These are phyloP conservation scores for Cyberlindnera sargentensis DNA, from an alignment of 805 yeast species.

Conservation along the genomic window DNA sequence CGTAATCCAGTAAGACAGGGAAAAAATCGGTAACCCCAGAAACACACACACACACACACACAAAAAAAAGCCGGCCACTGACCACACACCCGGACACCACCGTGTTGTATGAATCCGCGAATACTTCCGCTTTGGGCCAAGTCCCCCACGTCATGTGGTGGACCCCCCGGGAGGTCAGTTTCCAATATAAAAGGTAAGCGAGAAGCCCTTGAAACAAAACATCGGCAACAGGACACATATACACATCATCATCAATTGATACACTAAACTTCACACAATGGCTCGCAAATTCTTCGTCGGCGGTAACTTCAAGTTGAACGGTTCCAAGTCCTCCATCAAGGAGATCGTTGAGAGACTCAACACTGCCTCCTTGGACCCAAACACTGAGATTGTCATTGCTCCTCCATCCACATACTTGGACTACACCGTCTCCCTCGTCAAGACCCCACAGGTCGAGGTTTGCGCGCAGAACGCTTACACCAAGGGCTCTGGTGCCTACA, in stretches of 20 bases:
- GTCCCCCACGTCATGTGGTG: no score
- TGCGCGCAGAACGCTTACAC: constrained; percentile 89
- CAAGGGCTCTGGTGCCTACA: constrained; percentile 93
- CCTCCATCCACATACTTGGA: constrained; percentile 94
- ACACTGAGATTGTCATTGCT: constrained; percentile 89
- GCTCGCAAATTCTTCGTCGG: constrained; percentile 95
- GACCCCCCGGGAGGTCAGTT: no score
- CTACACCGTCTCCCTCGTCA: constrained; percentile 62
- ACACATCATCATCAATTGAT: not conserved
- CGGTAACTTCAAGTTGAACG: constrained; percentile 99
- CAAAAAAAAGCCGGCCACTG: no score
- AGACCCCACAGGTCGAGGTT: constrained; percentile 65
- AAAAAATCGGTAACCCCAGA: no score
- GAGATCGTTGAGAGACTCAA: constrained; percentile 80
- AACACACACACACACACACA: no score
- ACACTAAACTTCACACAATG: constrained; percentile 24
- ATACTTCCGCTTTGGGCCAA: no score
- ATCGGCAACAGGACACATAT: not conserved
- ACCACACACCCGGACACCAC: no score
- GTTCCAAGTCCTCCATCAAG: constrained; percentile 79
- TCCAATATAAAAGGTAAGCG: no score
- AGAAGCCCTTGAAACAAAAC: no score
- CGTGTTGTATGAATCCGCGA: no score
- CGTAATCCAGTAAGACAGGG: no score
- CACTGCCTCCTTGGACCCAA: constrained; percentile 62